A percentile compares a stretch with the other conserved stretches of the same genome.
phyloP scores from a whole-genome alignment of 83 land plant genomes.

The Isoetes engelmannii region DNA sequence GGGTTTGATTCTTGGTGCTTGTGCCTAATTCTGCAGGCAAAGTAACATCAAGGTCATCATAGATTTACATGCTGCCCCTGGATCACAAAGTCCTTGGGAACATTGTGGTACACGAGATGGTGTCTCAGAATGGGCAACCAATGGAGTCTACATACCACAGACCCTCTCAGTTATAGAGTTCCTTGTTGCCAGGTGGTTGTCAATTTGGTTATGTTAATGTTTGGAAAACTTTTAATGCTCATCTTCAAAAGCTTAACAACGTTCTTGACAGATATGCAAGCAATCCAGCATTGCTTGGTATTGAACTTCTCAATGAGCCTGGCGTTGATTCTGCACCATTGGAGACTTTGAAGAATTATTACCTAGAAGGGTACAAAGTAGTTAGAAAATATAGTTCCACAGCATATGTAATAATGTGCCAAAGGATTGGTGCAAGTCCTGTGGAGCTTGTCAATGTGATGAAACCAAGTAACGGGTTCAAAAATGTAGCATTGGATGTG shows the following conservation, averaged over 20 bases:
- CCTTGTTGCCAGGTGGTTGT: constrained; percentile 47
- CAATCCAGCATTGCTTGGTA: constrained; percentile 50
- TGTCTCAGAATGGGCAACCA: constrained; percentile 49
- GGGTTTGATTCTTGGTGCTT: neutral
- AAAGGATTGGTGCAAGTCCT: constrained; percentile 47
- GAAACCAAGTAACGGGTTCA: constrained; percentile 42
- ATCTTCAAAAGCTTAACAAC: constrained; percentile 44
- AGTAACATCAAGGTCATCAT: constrained; percentile 47
- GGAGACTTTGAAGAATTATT: constrained; percentile 47
- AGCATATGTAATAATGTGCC: constrained; percentile 47
- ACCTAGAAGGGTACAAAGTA: constrained; percentile 54
- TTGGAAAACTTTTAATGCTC: constrained; percentile 13
- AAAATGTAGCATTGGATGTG: constrained; percentile 57
- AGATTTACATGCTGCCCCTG: constrained; percentile 76
- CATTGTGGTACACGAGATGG: constrained; percentile 84
- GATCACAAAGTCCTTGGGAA: constrained; percentile 79
- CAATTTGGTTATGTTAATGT: neutral
- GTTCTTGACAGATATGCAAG: constrained; percentile 59
- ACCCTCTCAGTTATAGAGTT: constrained; percentile 59
- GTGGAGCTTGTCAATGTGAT: constrained; percentile 27
- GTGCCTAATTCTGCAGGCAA: constrained; percentile 25
- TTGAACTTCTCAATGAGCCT: constrained; percentile 81
- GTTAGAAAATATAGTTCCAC: constrained; percentile 55
- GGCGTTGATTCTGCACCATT: constrained; percentile 45
- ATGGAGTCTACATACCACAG: constrained; percentile 40